Evolutionary conservation across 805 yeast genomes (phyloP).

Genomic region (Yamadazyma ubonensis): DNA sequence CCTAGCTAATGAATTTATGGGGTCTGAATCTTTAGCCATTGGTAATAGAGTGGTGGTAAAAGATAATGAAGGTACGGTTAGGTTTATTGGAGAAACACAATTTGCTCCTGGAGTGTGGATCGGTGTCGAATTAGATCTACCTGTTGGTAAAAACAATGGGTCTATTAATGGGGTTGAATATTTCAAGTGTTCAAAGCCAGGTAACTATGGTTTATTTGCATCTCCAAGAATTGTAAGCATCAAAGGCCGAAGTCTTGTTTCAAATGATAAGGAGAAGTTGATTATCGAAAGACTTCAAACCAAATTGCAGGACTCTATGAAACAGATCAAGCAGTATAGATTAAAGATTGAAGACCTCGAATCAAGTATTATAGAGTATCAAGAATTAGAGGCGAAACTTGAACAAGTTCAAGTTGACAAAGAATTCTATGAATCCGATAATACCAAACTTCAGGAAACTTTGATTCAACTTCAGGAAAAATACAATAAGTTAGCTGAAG

Average conservation of each 20-base stretch:
- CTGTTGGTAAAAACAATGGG: conserved; percentile 51
- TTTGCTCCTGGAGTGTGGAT: conserved; percentile 61
- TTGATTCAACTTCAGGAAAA: conserved; percentile 24
- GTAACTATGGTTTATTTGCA: conserved; percentile 49
- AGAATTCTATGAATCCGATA: conserved; percentile 39
- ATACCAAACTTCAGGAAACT: conserved; percentile 25
- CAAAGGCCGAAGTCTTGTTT: not conserved
- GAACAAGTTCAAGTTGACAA: conserved; percentile 44
- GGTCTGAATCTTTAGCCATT: conserved; percentile 9
- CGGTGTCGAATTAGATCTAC: conserved; percentile 45
- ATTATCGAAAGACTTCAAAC: conserved; percentile 42
- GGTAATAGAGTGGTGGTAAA: conserved; percentile 28
- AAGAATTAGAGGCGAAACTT: conserved; percentile 14
- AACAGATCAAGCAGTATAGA: conserved; percentile 23
- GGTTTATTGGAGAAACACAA: conserved; percentile 51
- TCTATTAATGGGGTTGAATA: conserved; percentile 43
- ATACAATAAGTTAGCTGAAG: conserved; percentile 29
- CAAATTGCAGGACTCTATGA: conserved; percentile 39
- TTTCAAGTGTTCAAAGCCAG: conserved; percentile 35
- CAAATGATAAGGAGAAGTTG: not conserved
- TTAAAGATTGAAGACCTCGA: conserved; percentile 18
- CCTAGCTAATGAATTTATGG: not conserved
- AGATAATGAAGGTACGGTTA: conserved; percentile 45
- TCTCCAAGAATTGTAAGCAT: conserved; percentile 10
- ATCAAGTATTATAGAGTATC: conserved; percentile 10